Conservation (phyloP, 768 basidiomycete species). For the Punctularia strigosozonata region DNA sequence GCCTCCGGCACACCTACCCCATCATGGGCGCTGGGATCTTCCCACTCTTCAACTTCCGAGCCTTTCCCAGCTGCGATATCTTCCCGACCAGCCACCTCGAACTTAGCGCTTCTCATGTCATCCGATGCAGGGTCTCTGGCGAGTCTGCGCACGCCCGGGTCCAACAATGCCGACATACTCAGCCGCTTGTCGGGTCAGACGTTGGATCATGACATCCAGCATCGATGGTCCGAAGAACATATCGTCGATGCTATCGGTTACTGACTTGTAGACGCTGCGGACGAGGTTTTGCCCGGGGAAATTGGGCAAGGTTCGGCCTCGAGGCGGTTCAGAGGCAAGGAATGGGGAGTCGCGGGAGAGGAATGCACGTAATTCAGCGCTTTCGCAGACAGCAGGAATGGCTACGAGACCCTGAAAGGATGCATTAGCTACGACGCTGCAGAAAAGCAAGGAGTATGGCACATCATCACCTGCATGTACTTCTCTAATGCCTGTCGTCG, state of each 20-base stretch:
- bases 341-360: constrained; percentile 83
- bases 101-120: constrained; percentile 79
- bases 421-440: constrained; percentile 2
- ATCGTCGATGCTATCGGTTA: constrained; percentile 93
- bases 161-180: constrained; percentile 80
- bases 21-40: constrained; percentile 3
- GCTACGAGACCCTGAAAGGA: constrained; percentile 51
- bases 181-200: constrained; percentile 81
- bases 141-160: too few relatives aligned
- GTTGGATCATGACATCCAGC: constrained; percentile 89
- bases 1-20: too few relatives aligned
- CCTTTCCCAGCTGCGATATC: neutral
- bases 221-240: constrained; percentile 95
- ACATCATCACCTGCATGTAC: constrained; percentile 67
- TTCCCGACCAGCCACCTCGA: constrained; percentile 29
- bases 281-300: constrained; percentile 72
- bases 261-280: constrained; percentile 79
- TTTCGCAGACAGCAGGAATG: constrained; percentile 68
- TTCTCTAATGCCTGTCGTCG: constrained; percentile 72
- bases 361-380: constrained; percentile 72
- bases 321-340: constrained; percentile 44
- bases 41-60: constrained; percentile 1
- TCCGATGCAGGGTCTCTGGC: constrained; percentile 36
- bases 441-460: neutral
- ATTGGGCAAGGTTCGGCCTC: constrained; percentile 13